These are phyloP conservation scores for Fusarium concolor DNA, from an alignment of 2,329 filamentous ascomycete genomes.

Conservation along the genomic window DNA sequence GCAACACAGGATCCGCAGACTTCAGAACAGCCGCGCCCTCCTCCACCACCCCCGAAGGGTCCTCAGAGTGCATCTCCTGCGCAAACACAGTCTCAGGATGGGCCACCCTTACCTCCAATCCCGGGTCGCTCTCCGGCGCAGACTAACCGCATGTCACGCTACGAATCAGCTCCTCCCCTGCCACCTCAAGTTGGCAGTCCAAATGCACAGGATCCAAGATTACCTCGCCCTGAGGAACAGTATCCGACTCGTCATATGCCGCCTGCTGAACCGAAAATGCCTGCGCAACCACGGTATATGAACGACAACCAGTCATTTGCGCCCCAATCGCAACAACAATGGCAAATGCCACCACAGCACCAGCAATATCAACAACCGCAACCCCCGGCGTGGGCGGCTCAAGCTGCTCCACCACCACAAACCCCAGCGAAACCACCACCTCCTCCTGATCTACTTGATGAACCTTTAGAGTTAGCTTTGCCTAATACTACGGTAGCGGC, in stretches of 20 bases:
- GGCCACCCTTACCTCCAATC: constrained; percentile 47
- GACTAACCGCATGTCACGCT: constrained; percentile 52
- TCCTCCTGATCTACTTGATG: constrained; percentile 66
- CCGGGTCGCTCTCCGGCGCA: constrained; percentile 28
- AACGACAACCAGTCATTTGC: constrained; percentile 34
- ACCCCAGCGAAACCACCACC: constrained; percentile 48
- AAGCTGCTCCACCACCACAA: constrained; percentile 38
- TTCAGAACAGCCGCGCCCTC: constrained; percentile 53
- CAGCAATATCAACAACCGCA: constrained; percentile 40
- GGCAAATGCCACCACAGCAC: constrained; percentile 36
- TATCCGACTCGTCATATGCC: constrained; percentile 35
- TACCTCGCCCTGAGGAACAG: constrained; percentile 31
- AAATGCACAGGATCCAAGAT: constrained; percentile 24
- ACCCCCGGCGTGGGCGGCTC: constrained; percentile 42
- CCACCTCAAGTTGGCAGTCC: constrained; percentile 50
- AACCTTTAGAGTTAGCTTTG: constrained; percentile 64
- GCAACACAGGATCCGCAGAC: constrained; percentile 50
- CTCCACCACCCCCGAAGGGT: constrained; percentile 68
- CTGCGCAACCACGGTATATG: constrained; percentile 32
- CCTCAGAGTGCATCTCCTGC: constrained; percentile 50
- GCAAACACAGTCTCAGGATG: constrained; percentile 42
- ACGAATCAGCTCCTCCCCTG: constrained; percentile 61
- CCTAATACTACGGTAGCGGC: constrained; percentile 68
- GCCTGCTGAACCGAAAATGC: constrained; percentile 21
- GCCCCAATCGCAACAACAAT: constrained; percentile 40